Percentiles rank a stretch among this genome's conserved stretches.
Conservation (phyloP, 2,329 filamentous ascomycete species). For the Fusarium sp. region DNA sequence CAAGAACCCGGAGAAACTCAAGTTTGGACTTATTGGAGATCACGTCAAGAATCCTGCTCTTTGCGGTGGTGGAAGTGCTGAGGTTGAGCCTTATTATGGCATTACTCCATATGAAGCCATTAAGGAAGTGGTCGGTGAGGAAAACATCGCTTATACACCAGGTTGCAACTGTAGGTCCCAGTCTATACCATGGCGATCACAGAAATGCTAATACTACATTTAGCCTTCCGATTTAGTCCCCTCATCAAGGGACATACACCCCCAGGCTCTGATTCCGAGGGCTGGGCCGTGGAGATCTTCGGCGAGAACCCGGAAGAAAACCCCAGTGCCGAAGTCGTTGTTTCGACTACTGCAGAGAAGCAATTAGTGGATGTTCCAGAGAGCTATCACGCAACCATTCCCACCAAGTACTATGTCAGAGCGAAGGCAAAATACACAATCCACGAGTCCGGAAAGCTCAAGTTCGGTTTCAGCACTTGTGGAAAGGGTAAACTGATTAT, state of each 20-base stretch:
- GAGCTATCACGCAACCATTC: conserved; percentile 28
- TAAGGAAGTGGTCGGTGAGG: conserved; percentile 39
- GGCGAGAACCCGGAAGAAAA: conserved; percentile 11
- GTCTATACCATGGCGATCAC: rapidly evolving
- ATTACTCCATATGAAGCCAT: conserved; percentile 51
- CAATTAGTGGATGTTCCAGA: conserved; percentile 38
- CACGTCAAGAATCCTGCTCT: conserved; percentile 55
- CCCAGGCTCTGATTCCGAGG: conserved; percentile 6
- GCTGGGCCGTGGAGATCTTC: conserved; percentile 37
- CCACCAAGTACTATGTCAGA: conserved; percentile 34
- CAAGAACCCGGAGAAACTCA: conserved; percentile 42
- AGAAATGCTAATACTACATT: not conserved
- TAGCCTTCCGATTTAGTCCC: conserved; percentile 35
- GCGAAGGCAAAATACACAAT: conserved; percentile 21
- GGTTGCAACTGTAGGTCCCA: conserved; percentile 36
- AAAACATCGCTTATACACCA: conserved; percentile 33
- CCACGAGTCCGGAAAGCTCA: conserved; percentile 7
- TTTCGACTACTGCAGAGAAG: conserved; percentile 28
- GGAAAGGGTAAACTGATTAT: conserved; percentile 53
- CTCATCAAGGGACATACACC: conserved; percentile 26
- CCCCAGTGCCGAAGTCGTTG: not conserved
- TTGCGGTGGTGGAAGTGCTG: conserved; percentile 52
- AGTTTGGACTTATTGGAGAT: conserved; percentile 53
- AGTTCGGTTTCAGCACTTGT: conserved; percentile 52
- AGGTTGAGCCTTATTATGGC: conserved; percentile 51